A percentile compares a stretch with the other conserved stretches of the same genome.
phyloP scores from a whole-genome alignment of 768 basidiomycete species.

The Lactarius quietus region DNA sequence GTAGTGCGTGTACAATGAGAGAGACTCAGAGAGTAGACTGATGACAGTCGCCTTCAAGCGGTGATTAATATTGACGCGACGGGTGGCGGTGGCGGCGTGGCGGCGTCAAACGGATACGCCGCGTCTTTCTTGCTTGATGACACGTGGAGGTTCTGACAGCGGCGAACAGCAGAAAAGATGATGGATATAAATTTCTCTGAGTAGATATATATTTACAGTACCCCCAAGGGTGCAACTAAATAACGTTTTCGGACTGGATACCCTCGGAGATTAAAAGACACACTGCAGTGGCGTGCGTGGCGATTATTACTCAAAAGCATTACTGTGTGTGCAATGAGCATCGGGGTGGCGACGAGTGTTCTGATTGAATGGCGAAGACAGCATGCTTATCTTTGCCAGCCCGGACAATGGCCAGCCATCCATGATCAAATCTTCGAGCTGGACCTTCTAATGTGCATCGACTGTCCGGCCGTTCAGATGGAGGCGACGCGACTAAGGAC shows the following conservation, averaged over 20 bases:
- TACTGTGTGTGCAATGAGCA: neutral
- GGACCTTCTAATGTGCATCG: constrained; percentile 5
- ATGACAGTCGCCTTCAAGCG: neutral
- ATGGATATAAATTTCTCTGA: neutral
- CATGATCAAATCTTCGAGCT: constrained; percentile 19
- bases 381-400: constrained; percentile 26
- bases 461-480: constrained; percentile 24
- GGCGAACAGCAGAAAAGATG: too few species aligned
- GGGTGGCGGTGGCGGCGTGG: neutral
- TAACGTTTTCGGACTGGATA: neutral
- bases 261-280: neutral
- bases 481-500: constrained; percentile 23
- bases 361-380: constrained; percentile 11
- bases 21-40: neutral
- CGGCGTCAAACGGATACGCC: neutral
- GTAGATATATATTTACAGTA: neutral
- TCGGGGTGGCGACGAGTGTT: neutral
- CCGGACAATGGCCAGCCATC: constrained; percentile 23
- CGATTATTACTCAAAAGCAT: neutral
- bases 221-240: neutral
- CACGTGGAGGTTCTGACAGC: neutral
- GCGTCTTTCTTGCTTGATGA: neutral
- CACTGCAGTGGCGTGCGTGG: neutral
- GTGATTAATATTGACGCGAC: neutral
- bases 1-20: neutral